These are phyloP conservation scores for Saraca asoca DNA, from an alignment of 331 rosid species.

Conservation along the genomic window DNA sequence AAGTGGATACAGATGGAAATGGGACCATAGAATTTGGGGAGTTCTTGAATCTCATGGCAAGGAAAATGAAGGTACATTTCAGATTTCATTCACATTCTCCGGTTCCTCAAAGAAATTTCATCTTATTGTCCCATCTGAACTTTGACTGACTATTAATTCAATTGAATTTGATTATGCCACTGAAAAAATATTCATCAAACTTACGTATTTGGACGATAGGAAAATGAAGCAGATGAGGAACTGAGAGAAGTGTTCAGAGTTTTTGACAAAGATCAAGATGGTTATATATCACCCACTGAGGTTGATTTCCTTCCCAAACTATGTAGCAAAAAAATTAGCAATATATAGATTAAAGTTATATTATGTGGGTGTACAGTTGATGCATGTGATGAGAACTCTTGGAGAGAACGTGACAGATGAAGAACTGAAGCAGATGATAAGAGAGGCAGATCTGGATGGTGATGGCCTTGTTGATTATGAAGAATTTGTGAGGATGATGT, in stretches of 20 bases:
- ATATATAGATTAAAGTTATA: neutral
- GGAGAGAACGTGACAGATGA: constrained; percentile 64
- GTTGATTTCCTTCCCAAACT: constrained; percentile 27
- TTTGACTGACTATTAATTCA: too few relatives aligned
- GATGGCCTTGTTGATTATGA: constrained; percentile 65
- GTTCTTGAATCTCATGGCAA: constrained; percentile 71
- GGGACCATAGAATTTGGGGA: constrained; percentile 71
- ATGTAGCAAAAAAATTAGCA: too few relatives aligned
- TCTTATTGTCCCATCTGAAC: too few relatives aligned
- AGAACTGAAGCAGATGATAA: constrained; percentile 69
- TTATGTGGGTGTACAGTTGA: constrained; percentile 43
- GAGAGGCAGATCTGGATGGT: constrained; percentile 72
- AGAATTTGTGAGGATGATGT: constrained; percentile 71
- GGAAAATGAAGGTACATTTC: constrained; percentile 52
- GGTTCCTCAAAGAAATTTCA: too few relatives aligned
- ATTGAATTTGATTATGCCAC: neutral
- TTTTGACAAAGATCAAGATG: constrained; percentile 70
- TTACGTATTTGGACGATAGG: constrained; percentile 35
- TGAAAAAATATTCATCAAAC: neutral
- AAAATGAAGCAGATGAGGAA: constrained; percentile 59
- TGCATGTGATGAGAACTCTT: constrained; percentile 54
- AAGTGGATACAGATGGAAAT: constrained; percentile 57
- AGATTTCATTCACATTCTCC: neutral
- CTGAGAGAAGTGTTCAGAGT: constrained; percentile 61
- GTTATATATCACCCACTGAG: constrained; percentile 66